Evolutionary conservation across 352 stramenopile species (phyloP), one percentile per base, ranked within the genome.

Genomic region (Phytophthora megakarya): DNA sequence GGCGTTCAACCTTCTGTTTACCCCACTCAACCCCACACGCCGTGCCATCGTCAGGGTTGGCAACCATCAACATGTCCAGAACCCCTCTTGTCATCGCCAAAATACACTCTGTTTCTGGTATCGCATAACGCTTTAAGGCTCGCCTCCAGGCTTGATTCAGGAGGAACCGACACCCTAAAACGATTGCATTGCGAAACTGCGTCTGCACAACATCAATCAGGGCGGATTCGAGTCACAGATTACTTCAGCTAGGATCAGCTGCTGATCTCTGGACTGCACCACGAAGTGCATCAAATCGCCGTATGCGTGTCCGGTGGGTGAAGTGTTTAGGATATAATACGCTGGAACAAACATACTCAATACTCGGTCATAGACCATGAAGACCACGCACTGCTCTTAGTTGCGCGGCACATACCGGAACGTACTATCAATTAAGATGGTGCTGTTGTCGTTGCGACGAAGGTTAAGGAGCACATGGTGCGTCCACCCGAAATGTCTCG

Each of bases 401-500:
- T 35, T 23, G 12, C 35, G 18, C 4, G 52, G 65, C 1, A 63
- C 46, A 32, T 44, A 63, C 10, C 54, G 47, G 50, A 69, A 70
- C 1, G 53, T 66, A 7, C 61, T 61, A 19, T 75, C 70, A 13
- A 75, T 43, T 15, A 75, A 71, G 6, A 73, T 10, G 1, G 54
- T 38, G 18, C 26, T 62, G 13, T 44, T 38, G 6, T 50, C 12
- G 48, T 68, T 65, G 9, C 49, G 38, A 1, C 68, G 26, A n/a
- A n/a, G n/a, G n/a, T n/a, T n/a, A 2, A 69, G 37, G 4, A 32
- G 5, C 23, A 65, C 44, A 37, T 68, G 69, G 0, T 59, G n/a
- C n/a, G n/a, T 50, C 57, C 57, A 77, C 1, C 59, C 59, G 8
- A 77, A 18, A 15, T 50, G 28, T 26, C n/a, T 22, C n/a, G 37